These are phyloP conservation scores for Durio zibethinus DNA, from an alignment of 345 rosid species.

Conservation along the genomic window DNA sequence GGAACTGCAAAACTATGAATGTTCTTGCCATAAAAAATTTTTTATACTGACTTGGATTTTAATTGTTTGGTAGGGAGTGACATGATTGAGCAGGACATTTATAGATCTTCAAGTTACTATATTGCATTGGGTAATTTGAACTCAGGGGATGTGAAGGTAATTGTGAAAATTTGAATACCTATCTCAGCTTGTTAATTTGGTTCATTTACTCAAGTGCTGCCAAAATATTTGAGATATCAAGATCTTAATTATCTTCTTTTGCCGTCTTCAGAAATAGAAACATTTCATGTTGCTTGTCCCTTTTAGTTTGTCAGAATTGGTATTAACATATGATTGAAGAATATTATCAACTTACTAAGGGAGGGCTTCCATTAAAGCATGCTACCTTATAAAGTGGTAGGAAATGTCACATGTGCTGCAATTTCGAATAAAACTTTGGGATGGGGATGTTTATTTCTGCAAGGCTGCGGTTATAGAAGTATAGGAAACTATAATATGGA, in stretches of 20 bases:
- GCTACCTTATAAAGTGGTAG: background rate
- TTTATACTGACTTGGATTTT: constrained; percentile 15
- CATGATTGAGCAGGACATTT: constrained; percentile 52
- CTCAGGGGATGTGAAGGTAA: constrained; percentile 72
- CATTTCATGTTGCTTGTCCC: background rate
- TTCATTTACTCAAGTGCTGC: background rate
- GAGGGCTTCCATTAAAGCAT: background rate
- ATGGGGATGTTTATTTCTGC: background rate
- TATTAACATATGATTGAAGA: background rate
- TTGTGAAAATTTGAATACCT: background rate
- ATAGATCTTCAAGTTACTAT: constrained; percentile 66
- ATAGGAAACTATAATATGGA: background rate
- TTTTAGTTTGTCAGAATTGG: background rate
- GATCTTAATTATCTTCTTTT: background rate
- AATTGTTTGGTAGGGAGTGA: constrained; percentile 56
- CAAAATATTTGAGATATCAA: background rate
- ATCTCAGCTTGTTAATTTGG: background rate
- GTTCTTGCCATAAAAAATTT: constrained; percentile 4
- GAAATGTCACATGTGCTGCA: background rate
- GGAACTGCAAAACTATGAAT: constrained; percentile 8
- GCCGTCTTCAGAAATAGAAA: background rate
- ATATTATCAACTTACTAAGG: background rate
- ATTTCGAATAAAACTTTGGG: background rate
- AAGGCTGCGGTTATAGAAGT: background rate
- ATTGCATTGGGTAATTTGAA: constrained; percentile 80